Conservation (phyloP, 805 yeast species). For the Nakazawaea ishiwadae region DNA sequence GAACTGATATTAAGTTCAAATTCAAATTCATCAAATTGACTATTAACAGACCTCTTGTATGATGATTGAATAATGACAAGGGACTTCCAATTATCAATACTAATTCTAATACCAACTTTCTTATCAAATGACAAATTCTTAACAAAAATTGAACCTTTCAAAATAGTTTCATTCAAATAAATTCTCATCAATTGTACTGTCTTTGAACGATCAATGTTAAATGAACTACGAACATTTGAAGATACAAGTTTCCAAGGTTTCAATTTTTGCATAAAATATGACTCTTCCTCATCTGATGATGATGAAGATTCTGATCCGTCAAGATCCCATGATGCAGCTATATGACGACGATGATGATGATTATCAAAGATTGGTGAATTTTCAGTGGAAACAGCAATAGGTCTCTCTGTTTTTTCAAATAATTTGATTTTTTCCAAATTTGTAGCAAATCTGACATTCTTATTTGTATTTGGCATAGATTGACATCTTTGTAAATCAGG, state of each 20-base stretch:
- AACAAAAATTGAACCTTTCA: conserved; percentile 36
- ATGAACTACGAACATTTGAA: conserved; percentile 26
- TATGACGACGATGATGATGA: not conserved
- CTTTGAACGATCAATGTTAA: conserved; percentile 25
- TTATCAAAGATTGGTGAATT: conserved; percentile 37
- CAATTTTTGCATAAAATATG: conserved; percentile 18
- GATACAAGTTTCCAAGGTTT: conserved; percentile 24
- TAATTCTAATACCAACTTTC: conserved; percentile 38
- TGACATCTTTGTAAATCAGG: conserved; percentile 33
- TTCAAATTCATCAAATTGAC: conserved; percentile 37
- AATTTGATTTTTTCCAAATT: conserved; percentile 58
- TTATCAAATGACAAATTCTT: conserved; percentile 34
- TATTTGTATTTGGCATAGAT: conserved; percentile 50
- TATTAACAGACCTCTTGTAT: conserved; percentile 20
- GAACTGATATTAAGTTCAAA: conserved; percentile 42
- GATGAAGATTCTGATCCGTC: conserved; percentile 11
- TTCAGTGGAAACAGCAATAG: conserved; percentile 57
- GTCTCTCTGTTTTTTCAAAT: conserved; percentile 57
- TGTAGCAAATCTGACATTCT: conserved; percentile 62
- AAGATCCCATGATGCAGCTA: conserved; percentile 15
- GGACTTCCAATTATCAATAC: conserved; percentile 47
- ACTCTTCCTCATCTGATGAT: conserved; percentile 16
- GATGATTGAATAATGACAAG: conserved; percentile 35
- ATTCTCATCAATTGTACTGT: conserved; percentile 34
- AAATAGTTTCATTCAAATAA: conserved; percentile 32